These are phyloP conservation scores for Albifimbria verrucaria DNA, from an alignment of 2,329 filamentous ascomycete species.

Conservation along the genomic window DNA sequence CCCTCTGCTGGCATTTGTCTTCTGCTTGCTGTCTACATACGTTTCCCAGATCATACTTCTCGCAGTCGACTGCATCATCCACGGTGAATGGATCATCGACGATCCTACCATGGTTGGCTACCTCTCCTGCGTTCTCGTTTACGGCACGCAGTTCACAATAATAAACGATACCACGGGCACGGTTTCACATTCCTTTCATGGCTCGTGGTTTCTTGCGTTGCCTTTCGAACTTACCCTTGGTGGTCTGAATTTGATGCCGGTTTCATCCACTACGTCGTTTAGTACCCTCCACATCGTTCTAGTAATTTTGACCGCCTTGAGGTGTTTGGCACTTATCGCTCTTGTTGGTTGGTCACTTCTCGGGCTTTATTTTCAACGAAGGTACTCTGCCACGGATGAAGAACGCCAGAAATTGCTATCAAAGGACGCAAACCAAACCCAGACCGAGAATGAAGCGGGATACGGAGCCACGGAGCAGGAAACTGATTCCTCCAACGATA, in stretches of 20 bases:
- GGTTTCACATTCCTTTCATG: slow-evolving; percentile 62
- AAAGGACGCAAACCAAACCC: slow-evolving; percentile 15
- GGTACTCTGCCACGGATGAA: slow-evolving; percentile 39
- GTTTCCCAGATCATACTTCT: slow-evolving; percentile 42
- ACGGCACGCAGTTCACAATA: slow-evolving; percentile 55
- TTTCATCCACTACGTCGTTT: slow-evolving; percentile 15
- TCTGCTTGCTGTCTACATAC: slow-evolving; percentile 43
- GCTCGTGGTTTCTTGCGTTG: slow-evolving; percentile 58
- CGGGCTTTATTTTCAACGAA: slow-evolving; percentile 20
- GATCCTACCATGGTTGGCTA: slow-evolving; percentile 53
- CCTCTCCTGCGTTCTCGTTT: slow-evolving; percentile 61
- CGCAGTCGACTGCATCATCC: slow-evolving; percentile 29
- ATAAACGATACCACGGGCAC: slow-evolving; percentile 48
- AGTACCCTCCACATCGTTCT: too few relatives aligned
- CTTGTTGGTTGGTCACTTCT: slow-evolving; percentile 22
- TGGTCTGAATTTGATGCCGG: slow-evolving; percentile 17
- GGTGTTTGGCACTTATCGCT: slow-evolving; percentile 22
- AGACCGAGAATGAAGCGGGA: slow-evolving; percentile 19
- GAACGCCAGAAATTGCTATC: slow-evolving; percentile 58
- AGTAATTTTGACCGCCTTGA: background rate
- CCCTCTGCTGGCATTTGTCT: slow-evolving; percentile 38
- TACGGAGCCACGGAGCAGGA: slow-evolving; percentile 41
- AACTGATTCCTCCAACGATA: slow-evolving; percentile 32
- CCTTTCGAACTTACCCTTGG: slow-evolving; percentile 51
- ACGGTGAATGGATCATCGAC: slow-evolving; percentile 36